These are phyloP conservation scores for Jatropha curcas DNA, from an alignment of 345 rosid genomes.

Conservation along the genomic window DNA sequence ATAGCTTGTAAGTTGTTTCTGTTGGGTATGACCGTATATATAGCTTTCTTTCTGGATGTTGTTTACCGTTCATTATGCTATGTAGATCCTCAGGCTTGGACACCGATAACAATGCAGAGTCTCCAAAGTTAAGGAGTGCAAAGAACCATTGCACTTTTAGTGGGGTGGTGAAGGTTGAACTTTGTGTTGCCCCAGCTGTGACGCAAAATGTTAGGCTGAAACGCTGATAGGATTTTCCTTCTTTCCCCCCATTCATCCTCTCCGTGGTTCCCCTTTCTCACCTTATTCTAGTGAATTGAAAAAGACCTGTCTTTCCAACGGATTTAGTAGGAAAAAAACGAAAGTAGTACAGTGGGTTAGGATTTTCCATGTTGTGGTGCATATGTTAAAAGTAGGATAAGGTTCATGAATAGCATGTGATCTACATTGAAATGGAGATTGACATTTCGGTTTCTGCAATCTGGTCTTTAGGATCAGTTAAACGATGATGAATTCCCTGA, in stretches of 20 bases:
- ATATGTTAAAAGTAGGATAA: neutral
- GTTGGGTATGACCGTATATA: neutral
- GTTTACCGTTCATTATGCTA: neutral
- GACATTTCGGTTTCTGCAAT: neutral
- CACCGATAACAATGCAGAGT: neutral
- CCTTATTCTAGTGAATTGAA: neutral
- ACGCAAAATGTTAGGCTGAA: neutral
- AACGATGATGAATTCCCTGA: too few species aligned
- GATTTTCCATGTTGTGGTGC: neutral
- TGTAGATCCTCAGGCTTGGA: neutral
- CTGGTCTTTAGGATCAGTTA: too few species aligned
- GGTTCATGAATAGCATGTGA: neutral
- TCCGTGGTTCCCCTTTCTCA: neutral
- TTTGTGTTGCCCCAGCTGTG: neutral
- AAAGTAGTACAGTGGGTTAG: neutral
- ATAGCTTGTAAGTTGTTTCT: neutral
- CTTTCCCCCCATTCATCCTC: neutral
- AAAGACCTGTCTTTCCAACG: neutral
- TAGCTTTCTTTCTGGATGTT: neutral
- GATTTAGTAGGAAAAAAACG: neutral
- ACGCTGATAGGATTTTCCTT: neutral
- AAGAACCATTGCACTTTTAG: neutral
- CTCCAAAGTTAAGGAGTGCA: neutral
- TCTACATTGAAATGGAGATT: neutral
- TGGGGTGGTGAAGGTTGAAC: neutral